Evolutionary conservation across 1,139 yeast species (phyloP), one percentile per base, ranked within the genome.

Genomic region (Saccharomyces hybrid): DNA sequence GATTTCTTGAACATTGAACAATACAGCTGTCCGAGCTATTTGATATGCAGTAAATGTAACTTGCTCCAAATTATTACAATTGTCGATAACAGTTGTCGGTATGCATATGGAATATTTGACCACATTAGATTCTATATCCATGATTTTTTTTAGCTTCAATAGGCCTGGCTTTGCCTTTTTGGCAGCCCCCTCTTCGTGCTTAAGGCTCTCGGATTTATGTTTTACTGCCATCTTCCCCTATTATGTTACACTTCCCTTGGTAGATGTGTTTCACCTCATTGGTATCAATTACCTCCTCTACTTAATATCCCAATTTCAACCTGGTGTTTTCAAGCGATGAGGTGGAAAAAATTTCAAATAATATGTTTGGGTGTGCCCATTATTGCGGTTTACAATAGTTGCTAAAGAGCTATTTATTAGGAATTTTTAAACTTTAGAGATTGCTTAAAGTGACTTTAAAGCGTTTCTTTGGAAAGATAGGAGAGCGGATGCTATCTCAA

Each of bases 41-140:
- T 89, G 95, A 63, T 89, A 86, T 1, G 87, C 83, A 1, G 83
- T 76, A 56, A 79, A 75, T 0, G 96, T 88, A 11, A 81, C 82
- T 68, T 89, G 96, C 59, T 84, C 84, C 53, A 87, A 72, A 61
- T 84, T 84, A 53, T 71, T 71, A 51, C 93, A 86, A 67, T 81
- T 80, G 20, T 79, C 65, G 20, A 85, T 77, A 4, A 81, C 76
- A 1, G 83, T 75, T 1, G 89, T 79, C 2, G 93, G 89, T 42
- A 88, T 75, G 68, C 95, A 85, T 16, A 84, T 61, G 1, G 87
- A 75, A 57, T 74, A 74, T 56, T 70, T 70, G 42, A 67, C 54
- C 5, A 54, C 57, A 52, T 64, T 65, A 14, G 65, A 55, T 2
- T 53, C 47, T 9, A 66, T 53, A 50, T 66, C 65, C 38, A 66